phyloP scores from a whole-genome alignment of 257 asterid species.

The Forsythia suspensa region DNA sequence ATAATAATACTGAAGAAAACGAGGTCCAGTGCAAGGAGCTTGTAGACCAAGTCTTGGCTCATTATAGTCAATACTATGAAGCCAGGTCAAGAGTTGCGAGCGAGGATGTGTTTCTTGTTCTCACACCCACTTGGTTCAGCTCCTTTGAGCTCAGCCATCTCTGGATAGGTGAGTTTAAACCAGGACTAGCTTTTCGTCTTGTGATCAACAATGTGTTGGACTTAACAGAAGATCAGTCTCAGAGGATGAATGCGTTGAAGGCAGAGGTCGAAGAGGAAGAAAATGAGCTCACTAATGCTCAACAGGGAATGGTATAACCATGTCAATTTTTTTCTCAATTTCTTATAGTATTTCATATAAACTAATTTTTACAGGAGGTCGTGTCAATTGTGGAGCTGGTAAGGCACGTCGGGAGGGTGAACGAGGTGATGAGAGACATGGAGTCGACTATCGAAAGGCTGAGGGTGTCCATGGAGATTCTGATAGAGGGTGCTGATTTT shows the following conservation, averaged over 20 bases:
- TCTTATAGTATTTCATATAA: background rate
- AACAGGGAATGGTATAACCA: slow-evolving; percentile 23
- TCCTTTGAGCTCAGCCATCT: slow-evolving; percentile 28
- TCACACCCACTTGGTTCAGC: slow-evolving; percentile 35
- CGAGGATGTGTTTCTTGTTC: slow-evolving; percentile 36
- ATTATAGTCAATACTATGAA: slow-evolving; percentile 25
- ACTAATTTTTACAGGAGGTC: slow-evolving; percentile 22
- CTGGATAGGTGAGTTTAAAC: slow-evolving; percentile 45
- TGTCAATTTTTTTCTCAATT: background rate
- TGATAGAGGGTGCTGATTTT: slow-evolving; percentile 38
- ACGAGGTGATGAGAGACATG: slow-evolving; percentile 15
- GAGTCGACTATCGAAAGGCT: slow-evolving; percentile 20
- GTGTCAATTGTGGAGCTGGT: background rate
- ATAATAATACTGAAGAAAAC: background rate
- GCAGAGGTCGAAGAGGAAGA: slow-evolving; percentile 29
- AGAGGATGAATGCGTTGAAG: slow-evolving; percentile 23
- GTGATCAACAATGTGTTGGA: slow-evolving; percentile 24
- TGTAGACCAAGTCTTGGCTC: slow-evolving; percentile 20
- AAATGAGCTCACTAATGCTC: slow-evolving; percentile 28
- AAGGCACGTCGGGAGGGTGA: slow-evolving; percentile 11
- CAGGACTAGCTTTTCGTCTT: slow-evolving; percentile 19
- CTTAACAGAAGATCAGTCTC: slow-evolving; percentile 27
- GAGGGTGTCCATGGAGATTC: slow-evolving; percentile 27
- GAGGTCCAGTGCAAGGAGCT: slow-evolving; percentile 22
- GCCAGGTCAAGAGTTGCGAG: slow-evolving; percentile 25